Base-by-base conservation (phyloP, 2,329 filamentous ascomycete species). In the Calonectria ilicicola region DNA sequence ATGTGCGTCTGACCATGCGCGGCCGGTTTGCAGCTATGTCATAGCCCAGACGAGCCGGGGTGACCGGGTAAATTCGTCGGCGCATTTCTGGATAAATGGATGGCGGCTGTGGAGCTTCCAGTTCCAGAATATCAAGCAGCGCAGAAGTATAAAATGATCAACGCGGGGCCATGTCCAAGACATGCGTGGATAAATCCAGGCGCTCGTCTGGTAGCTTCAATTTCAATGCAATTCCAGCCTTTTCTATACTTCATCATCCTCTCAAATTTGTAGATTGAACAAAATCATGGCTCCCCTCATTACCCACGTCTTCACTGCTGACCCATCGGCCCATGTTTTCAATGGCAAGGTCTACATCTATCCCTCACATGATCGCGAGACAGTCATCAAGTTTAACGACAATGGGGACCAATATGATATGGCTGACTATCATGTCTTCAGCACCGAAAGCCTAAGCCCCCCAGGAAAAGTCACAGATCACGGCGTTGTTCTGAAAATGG, bases 401-500 rank as follows among this genome's bases (percentile, higher is more conserved):
- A 95, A 95, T 88, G 94, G 94, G 81, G 93, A 95, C 85, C 94
- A 95, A 82, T 95, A 95, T 82, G 94, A 95, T 85, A 96, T 95
- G 94, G 88, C 86, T 69, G 94, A 96, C 86, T 96, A 96, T 87
- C 93, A 95, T 83, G 94, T 96, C 82, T 92, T 95, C 83, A 92
- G 90, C 76, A 85, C 84, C 29, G 77, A 82, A 14, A 86, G 85
- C 32, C 83, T 90, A 70, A 88, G 90, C 68, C 85, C 88, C 1
- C 85, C 91, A 27, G 88, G 87, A 72, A 85, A 87, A 21, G 92
- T 95, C 2, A 92, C 88, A 23, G 94, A 95, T 85, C 93, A 95
- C 84, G 93, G 93, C 78, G 87, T 93, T 62, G 93, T 89, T 17
- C 89, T 96, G 47, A 87, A 87, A 67, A 86, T 89, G 53, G 87